Evolutionary conservation across 805 yeast species (phyloP).

Genomic region (Wickerhamiella dianesei): DNA sequence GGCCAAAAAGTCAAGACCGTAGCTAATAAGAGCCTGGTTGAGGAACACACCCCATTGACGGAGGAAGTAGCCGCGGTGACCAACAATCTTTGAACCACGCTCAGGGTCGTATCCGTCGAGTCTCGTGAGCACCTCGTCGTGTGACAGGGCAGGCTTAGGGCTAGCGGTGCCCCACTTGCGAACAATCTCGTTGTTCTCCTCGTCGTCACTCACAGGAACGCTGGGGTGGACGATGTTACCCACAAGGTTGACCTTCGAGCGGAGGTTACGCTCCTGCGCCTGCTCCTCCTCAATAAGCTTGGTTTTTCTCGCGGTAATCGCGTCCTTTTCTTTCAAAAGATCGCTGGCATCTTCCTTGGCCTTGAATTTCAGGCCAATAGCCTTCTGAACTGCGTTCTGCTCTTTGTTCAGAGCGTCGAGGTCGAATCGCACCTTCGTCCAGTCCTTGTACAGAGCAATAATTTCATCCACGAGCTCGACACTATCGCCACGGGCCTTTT

Average conservation of each 20-base stretch:
- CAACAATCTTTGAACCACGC: conserved; percentile 93
- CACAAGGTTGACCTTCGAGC: conserved; percentile 70
- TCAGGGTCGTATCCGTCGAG: conserved; percentile 98
- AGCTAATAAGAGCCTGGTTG: conserved; percentile 95
- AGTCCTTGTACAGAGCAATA: conserved; percentile 75
- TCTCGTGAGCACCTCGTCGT: conserved; percentile 87
- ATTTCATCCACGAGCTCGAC: conserved; percentile 95
- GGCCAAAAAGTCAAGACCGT: conserved; percentile 76
- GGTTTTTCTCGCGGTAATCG: conserved; percentile 55
- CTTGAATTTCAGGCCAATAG: conserved; percentile 82
- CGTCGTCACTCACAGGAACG: conserved; percentile 76
- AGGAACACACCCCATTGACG: conserved; percentile 92
- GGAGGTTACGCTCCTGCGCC: conserved; percentile 61
- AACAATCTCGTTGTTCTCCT: conserved; percentile 79
- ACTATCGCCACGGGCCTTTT: conserved; percentile 83
- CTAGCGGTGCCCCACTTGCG: conserved; percentile 69
- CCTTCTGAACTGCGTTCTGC: conserved; percentile 81
- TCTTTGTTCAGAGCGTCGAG: conserved; percentile 82
- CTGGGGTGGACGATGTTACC: conserved; percentile 92
- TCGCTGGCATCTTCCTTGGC: conserved; percentile 89
- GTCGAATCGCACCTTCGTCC: conserved; percentile 84
- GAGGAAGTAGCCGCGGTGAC: conserved; percentile 96
- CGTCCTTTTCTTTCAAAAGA: conserved; percentile 68
- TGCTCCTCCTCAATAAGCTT: conserved; percentile 53
- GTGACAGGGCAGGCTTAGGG: conserved; percentile 68